These are phyloP conservation scores for Monosporozyma servazzii DNA, from an alignment of 805 yeast species.

Conservation along the genomic window DNA sequence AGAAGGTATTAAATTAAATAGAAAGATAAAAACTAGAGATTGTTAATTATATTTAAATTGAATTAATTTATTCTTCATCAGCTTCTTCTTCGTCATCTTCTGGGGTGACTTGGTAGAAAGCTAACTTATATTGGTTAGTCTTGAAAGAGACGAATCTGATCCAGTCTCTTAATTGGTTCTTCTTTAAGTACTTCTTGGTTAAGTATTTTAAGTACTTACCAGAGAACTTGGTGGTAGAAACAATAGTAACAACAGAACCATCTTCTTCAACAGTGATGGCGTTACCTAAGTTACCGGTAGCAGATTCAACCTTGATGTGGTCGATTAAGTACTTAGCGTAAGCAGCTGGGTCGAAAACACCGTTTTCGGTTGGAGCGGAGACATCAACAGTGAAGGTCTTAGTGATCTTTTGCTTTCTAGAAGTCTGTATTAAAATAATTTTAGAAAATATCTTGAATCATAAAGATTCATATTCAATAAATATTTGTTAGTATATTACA, in stretches of 20 bases:
- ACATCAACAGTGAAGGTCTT: conserved; percentile 92
- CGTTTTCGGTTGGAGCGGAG: conserved; percentile 94
- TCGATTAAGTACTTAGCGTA: conserved; percentile 97
- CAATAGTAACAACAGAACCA: conserved; percentile 80
- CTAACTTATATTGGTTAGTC: conserved; percentile 92
- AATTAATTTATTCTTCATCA: conserved; percentile 47
- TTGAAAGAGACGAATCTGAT: conserved; percentile 95
- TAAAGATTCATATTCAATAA: conserved; percentile 8
- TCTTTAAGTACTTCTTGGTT: conserved; percentile 99
- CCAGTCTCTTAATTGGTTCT: conserved; percentile 99
- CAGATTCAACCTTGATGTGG: conserved; percentile 98
- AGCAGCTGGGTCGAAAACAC: conserved; percentile 94
- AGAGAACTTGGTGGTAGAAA: conserved; percentile 89
- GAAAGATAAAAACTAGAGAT: background rate
- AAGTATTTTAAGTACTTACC: conserved; percentile 99
- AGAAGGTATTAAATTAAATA: background rate
- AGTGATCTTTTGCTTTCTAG: conserved; percentile 72
- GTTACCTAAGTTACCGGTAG: conserved; percentile 94
- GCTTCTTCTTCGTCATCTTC: conserved; percentile 87
- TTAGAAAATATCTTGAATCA: no score
- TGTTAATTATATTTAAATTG: conserved; percentile 1
- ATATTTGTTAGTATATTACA: conserved; percentile 14
- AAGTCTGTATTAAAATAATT: conserved; percentile 41
- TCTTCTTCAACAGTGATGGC: conserved; percentile 86
- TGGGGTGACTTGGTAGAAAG: conserved; percentile 97